A percentile compares a stretch with the other conserved stretches of the same genome.
These are phyloP conservation scores for Aulographum hederae DNA, from an alignment of 2,329 filamentous ascomycete species.

Conservation along the genomic window DNA sequence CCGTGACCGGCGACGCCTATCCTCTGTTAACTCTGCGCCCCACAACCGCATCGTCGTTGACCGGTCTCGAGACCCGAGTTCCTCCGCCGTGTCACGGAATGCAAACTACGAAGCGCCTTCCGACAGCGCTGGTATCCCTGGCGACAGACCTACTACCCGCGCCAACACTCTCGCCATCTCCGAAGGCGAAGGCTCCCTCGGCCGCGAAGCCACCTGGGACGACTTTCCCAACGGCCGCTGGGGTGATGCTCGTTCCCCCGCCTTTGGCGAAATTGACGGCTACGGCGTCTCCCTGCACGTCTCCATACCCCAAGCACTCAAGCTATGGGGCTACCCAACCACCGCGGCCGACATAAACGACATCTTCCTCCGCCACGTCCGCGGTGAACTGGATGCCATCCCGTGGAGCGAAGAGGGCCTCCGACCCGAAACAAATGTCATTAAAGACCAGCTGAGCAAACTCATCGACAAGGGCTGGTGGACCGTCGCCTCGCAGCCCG, in stretches of 20 bases:
- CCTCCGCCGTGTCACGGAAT: constrained; percentile 20
- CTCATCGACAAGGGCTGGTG: constrained; percentile 82
- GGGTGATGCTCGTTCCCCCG: constrained; percentile 81
- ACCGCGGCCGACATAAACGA: constrained; percentile 53
- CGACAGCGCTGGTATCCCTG: constrained; percentile 58
- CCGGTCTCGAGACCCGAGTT: constrained; percentile 14
- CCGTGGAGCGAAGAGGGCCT: constrained; percentile 90
- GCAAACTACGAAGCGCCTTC: constrained; percentile 47
- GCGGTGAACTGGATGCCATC: constrained; percentile 60
- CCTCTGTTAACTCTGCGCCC: constrained; percentile 66
- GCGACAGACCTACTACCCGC: constrained; percentile 52
- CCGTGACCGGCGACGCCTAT: constrained; percentile 40
- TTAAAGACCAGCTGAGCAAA: constrained; percentile 53
- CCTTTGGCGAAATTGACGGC: constrained; percentile 94
- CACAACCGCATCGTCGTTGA: constrained; percentile 77
- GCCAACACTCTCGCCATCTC: constrained; percentile 83
- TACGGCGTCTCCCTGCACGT: constrained; percentile 94
- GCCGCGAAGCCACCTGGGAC: constrained; percentile 94
- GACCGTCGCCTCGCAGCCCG: constrained; percentile 90
- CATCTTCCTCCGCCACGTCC: constrained; percentile 66
- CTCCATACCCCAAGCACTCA: constrained; percentile 63
- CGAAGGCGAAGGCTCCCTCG: constrained; percentile 76
- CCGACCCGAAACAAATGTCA: constrained; percentile 65
- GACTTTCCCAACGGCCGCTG: constrained; percentile 94
- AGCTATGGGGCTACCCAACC: constrained; percentile 68